Evolutionary conservation across 768 basidiomycete genomes (phyloP).

Genomic region (Kwoniella dendrophila): DNA sequence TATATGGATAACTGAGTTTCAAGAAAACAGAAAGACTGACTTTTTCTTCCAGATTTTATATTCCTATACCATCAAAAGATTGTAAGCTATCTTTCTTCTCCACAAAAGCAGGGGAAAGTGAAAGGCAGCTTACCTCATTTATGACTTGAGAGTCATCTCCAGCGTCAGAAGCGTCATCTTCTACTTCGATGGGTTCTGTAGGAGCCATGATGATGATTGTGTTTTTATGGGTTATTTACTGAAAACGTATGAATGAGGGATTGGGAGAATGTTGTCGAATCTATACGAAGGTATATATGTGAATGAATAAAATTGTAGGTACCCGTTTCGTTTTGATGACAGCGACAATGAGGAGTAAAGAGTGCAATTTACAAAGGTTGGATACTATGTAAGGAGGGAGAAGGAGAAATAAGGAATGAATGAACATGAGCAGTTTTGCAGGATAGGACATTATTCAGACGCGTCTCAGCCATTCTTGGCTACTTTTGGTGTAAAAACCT

Average conservation of each 20-base stretch:
- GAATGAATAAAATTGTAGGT: too few relatives aligned
- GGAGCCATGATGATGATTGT: constrained; percentile 57
- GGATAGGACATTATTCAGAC: not conserved
- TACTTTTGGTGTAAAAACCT: not conserved
- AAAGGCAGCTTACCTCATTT: constrained; percentile 56
- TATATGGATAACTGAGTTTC: not conserved
- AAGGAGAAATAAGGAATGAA: not conserved
- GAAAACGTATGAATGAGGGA: not conserved
- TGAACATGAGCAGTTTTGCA: constrained; percentile 15
- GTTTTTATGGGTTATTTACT: not conserved
- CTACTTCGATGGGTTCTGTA: constrained; percentile 68
- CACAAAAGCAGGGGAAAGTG: not conserved
- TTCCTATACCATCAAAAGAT: constrained; percentile 39
- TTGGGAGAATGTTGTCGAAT: not conserved
- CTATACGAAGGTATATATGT: too few relatives aligned
- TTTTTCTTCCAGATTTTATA: constrained; percentile 60
- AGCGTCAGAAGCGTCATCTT: constrained; percentile 61
- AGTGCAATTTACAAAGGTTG: too few relatives aligned
- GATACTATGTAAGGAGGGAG: not conserved
- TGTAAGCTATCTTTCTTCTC: not conserved
- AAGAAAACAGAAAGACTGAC: constrained; percentile 10
- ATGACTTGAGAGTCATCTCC: constrained; percentile 56
- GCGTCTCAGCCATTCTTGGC: constrained; percentile 17
- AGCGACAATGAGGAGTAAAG: too few relatives aligned
- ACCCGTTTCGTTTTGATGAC: too few relatives aligned